Conservation (phyloP, 305 asterid genomes). For the Fraxinus dipetala region DNA sequence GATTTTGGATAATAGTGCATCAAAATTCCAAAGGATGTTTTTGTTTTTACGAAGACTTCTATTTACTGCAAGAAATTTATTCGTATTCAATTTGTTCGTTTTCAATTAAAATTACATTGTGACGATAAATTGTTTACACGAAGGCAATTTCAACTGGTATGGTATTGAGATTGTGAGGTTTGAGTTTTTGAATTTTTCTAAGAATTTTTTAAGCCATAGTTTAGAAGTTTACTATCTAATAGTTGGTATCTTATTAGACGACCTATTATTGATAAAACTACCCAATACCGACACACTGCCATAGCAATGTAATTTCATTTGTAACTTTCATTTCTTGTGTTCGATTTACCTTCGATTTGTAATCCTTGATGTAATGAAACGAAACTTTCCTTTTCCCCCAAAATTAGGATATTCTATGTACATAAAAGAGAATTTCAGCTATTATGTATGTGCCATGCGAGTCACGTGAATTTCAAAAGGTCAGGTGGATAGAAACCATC, state of each 20-base stretch:
- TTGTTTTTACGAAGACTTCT: neutral
- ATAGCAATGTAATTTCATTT: neutral
- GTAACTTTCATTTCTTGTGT: neutral
- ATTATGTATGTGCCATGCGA: neutral
- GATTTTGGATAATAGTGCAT: neutral
- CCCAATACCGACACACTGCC: neutral
- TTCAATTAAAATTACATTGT: neutral
- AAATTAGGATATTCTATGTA: neutral
- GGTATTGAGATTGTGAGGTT: neutral
- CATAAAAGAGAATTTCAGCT: neutral
- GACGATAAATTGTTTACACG: neutral
- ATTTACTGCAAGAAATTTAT: neutral
- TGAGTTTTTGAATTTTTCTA: neutral
- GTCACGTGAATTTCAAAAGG: neutral
- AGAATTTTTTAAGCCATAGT: neutral
- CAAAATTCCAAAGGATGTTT: neutral
- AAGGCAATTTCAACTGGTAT: neutral
- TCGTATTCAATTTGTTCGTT: neutral
- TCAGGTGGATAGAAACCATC: neutral
- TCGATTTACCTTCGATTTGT: neutral
- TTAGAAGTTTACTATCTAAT: neutral
- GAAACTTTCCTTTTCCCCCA: neutral
- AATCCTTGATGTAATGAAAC: neutral
- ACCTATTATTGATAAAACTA: neutral
- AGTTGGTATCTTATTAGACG: neutral